Conservation (phyloP, 139 green algal genomes). For the Protoeuglena noctilucae region DNA sequence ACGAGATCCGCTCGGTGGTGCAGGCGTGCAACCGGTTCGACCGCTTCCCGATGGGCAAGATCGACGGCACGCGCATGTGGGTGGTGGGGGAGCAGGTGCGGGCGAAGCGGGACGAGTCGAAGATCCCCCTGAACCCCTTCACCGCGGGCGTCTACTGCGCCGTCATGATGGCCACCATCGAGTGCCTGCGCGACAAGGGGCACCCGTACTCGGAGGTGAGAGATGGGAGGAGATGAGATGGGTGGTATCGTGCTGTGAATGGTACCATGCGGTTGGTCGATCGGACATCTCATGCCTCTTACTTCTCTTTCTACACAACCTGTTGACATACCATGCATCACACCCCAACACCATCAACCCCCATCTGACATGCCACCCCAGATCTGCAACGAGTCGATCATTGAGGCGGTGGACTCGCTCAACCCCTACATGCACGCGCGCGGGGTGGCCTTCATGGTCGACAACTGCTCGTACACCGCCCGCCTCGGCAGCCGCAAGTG, state of each 20-base stretch:
- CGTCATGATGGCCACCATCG: constrained; percentile 93
- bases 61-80: constrained; percentile 97
- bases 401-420: constrained; percentile 92
- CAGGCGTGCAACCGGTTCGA: constrained; percentile 79
- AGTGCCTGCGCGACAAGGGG: constrained; percentile 78
- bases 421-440: constrained; percentile 99
- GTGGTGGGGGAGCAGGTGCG: constrained; percentile 44
- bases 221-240: no score
- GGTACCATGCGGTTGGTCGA: no score
- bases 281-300: no score
- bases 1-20: constrained; percentile 95
- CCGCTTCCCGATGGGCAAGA: constrained; percentile 97
- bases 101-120: constrained; percentile 47
- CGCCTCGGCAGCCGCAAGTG: constrained; percentile 93
- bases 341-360: no score
- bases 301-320: no score
- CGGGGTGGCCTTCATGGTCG: constrained; percentile 99
- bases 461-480: constrained; percentile 99
- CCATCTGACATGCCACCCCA: no score
- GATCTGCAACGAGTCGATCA: constrained; percentile 99
- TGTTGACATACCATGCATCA: no score
- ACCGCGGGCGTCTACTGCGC: constrained; percentile 94
- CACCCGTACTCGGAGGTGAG: constrained; percentile 90
- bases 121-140: constrained; percentile 96
- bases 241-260: no score